Percentiles rank a stretch among this genome's conserved stretches.
Evolutionary conservation across 2,329 filamentous ascomycete species (phyloP).

Genomic region (Biscogniauxia marginata): DNA sequence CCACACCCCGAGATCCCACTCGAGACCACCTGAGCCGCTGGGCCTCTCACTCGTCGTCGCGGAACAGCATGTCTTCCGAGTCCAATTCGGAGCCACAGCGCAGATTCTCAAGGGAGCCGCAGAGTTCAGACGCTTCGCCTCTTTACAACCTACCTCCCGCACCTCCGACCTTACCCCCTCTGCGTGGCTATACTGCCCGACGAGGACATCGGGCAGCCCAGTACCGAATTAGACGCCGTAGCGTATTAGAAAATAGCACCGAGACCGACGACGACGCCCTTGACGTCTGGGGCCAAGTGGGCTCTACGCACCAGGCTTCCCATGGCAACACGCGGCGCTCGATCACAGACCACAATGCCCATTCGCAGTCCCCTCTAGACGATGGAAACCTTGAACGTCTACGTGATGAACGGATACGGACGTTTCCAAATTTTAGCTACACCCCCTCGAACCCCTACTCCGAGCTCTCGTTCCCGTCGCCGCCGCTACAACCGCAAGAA

Average conservation of each 20-base stretch:
- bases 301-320: conserved; percentile 9
- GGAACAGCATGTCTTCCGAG: conserved; percentile 36
- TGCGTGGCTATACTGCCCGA: conserved; percentile 35
- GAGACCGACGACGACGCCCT: conserved; percentile 16
- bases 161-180: conserved; percentile 36
- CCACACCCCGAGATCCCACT: conserved; percentile 19
- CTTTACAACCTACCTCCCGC: conserved; percentile 23
- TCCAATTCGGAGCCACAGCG: conserved; percentile 35
- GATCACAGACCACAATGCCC: conserved; percentile 6
- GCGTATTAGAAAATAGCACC: conserved; percentile 13
- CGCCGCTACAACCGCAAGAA: conserved; percentile 24
- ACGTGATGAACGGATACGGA: conserved; percentile 25
- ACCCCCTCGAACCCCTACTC: conserved; percentile 19
- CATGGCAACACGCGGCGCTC: conserved; percentile 14
- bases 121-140: conserved; percentile 23
- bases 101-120: conserved; percentile 37
- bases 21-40: conserved; percentile 25
- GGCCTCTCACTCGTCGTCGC: conserved; percentile 22
- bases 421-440: conserved; percentile 26
- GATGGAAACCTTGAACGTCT: conserved; percentile 8
- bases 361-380: conserved; percentile 12
- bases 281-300: conserved; percentile 16
- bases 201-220: conserved; percentile 23
- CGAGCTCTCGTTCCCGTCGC: conserved; percentile 27
- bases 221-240: conserved; percentile 15